phyloP scores from a whole-genome alignment of 352 stramenopile genomes.

The Hyaloperonospora arabidopsidis region DNA sequence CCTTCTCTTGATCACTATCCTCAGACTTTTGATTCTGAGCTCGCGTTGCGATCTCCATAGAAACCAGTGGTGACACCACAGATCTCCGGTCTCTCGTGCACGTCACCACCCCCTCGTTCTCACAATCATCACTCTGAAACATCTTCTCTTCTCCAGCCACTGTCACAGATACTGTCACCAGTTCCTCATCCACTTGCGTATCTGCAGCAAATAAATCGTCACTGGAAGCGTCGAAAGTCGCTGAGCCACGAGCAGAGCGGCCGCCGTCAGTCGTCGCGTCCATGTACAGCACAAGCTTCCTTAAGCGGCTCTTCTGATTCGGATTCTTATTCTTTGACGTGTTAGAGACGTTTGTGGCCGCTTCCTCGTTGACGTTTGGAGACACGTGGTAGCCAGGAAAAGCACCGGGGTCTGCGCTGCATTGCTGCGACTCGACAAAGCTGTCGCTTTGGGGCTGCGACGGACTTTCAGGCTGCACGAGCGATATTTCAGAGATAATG shows the following conservation, averaged over 20 bases:
- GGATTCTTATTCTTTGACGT: background rate
- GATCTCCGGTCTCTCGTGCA: too few relatives aligned
- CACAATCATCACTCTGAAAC: background rate
- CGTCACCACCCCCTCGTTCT: constrained; percentile 9
- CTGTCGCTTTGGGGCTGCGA: constrained; percentile 26
- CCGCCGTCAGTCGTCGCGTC: constrained; percentile 12
- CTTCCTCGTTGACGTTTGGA: constrained; percentile 10
- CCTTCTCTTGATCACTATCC: background rate
- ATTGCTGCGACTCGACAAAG: constrained; percentile 44
- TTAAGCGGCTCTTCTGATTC: constrained; percentile 6
- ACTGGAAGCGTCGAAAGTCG: constrained; percentile 25
- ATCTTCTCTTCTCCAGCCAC: background rate
- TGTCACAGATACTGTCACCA: background rate
- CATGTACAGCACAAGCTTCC: constrained; percentile 34
- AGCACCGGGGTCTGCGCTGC: constrained; percentile 50
- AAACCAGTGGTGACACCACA: constrained; percentile 1
- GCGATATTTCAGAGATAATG: too few relatives aligned
- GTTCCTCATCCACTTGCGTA: constrained; percentile 41
- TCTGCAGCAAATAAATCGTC: constrained; percentile 48
- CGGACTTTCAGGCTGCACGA: constrained; percentile 9
- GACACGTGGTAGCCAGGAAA: constrained; percentile 38
- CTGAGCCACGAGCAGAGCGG: background rate
- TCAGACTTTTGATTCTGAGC: constrained; percentile 15
- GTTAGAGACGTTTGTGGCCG: background rate
- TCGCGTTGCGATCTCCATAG: constrained; percentile 21